These are phyloP conservation scores for Hippophae rhamnoides DNA, from an alignment of 306 rosid species.

Conservation along the genomic window DNA sequence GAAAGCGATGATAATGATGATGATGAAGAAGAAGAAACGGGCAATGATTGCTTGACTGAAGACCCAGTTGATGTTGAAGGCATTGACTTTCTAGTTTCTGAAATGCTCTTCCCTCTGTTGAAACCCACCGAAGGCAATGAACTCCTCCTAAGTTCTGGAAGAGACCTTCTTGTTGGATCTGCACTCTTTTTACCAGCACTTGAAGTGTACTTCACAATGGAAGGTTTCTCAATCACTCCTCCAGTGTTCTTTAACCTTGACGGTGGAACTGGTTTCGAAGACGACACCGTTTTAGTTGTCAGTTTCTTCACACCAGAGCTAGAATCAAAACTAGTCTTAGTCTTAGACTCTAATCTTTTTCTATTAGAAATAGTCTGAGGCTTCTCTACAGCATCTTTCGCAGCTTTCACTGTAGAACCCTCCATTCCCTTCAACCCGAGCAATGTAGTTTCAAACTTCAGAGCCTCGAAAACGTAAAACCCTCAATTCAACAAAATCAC, in stretches of 20 bases:
- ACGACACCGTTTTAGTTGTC: constrained; percentile 31
- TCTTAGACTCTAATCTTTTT: constrained; percentile 41
- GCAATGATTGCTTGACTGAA: constrained; percentile 40
- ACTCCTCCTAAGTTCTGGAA: constrained; percentile 65
- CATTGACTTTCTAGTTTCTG: constrained; percentile 39
- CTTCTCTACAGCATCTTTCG: too few relatives aligned
- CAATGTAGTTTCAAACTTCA: too few relatives aligned
- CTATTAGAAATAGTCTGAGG: constrained; percentile 20
- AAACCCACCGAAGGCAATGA: constrained; percentile 39
- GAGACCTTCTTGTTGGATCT: constrained; percentile 51
- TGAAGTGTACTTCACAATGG: constrained; percentile 25
- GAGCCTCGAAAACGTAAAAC: too few relatives aligned
- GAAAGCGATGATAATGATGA: constrained; percentile 38
- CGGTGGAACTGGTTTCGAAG: constrained; percentile 35
- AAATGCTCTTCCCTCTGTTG: constrained; percentile 15
- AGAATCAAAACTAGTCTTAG: constrained; percentile 27
- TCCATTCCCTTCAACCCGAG: too few relatives aligned
- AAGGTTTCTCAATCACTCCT: constrained; percentile 46
- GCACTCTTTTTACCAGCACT: constrained; percentile 22
- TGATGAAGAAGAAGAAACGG: constrained; percentile 34
- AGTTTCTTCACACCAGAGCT: constrained; percentile 30
- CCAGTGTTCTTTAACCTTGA: constrained; percentile 68
- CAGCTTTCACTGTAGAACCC: too few relatives aligned
- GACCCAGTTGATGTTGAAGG: constrained; percentile 29
- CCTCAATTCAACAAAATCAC: too few relatives aligned